Percentiles rank a stretch among this genome's conserved stretches.
phyloP scores from a whole-genome alignment of 1,139 yeast species.

The Zhuliangozyma parablackwelliae region DNA sequence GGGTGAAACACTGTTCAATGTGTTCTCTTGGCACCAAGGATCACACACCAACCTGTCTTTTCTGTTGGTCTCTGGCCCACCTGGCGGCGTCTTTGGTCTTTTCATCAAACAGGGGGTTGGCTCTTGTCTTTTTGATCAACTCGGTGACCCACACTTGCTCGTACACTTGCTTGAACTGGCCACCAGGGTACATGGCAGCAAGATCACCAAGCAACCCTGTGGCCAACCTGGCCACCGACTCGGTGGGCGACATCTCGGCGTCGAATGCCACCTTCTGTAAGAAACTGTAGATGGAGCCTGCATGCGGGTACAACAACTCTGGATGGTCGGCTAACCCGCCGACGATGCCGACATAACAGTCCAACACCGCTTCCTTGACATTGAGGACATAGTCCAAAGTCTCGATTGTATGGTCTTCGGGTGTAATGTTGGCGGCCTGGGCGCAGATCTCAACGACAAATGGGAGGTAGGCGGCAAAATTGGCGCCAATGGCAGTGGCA shows the following conservation, averaged over 20 bases:
- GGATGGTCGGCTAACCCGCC: slow-evolving; percentile 77
- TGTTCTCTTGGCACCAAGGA: no score
- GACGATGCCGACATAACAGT: slow-evolving; percentile 91
- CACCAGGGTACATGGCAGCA: slow-evolving; percentile 79
- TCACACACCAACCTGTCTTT: slow-evolving; percentile 37
- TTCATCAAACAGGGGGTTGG: slow-evolving; percentile 55
- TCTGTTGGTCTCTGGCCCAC: slow-evolving; percentile 93
- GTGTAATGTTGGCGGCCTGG: slow-evolving; percentile 51
- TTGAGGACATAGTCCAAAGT: slow-evolving; percentile 69
- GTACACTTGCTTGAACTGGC: slow-evolving; percentile 64
- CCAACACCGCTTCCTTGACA: slow-evolving; percentile 82
- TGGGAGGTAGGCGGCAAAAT: slow-evolving; percentile 69
- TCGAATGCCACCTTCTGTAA: slow-evolving; percentile 59
- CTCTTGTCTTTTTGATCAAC: slow-evolving; percentile 69
- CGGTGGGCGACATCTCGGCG: slow-evolving; percentile 54
- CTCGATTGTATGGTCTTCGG: slow-evolving; percentile 62
- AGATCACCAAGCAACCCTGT: slow-evolving; percentile 91
- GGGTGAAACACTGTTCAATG: no score
- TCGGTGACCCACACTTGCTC: slow-evolving; percentile 74
- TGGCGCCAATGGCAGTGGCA: slow-evolving; percentile 79
- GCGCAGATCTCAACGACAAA: slow-evolving; percentile 72
- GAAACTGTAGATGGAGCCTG: slow-evolving; percentile 67
- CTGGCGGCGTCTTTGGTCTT: slow-evolving; percentile 84
- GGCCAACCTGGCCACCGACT: slow-evolving; percentile 68
- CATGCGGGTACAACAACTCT: slow-evolving; percentile 59